These are phyloP conservation scores for Pleurotus pulmonarius DNA, from an alignment of 768 basidiomycete genomes.

Conservation along the genomic window DNA sequence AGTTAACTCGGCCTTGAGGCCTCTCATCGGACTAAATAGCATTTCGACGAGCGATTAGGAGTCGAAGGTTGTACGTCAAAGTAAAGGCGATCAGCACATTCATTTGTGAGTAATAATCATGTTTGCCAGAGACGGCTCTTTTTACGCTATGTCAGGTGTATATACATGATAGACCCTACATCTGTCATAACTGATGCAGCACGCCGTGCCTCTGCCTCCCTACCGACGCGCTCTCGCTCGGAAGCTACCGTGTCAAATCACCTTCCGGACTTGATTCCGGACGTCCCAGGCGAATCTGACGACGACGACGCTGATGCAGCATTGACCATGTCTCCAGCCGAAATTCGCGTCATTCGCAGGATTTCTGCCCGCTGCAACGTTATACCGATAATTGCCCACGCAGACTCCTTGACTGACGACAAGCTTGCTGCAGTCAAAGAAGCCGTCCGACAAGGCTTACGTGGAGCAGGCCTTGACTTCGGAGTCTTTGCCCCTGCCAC, in stretches of 20 bases:
- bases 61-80: conserved; percentile 84
- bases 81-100: conserved; percentile 86
- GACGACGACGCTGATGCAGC: conserved; percentile 46
- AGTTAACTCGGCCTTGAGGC: conserved; percentile 14
- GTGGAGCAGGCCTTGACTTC: conserved; percentile 66
- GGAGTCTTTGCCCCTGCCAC: conserved; percentile 62
- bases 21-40: neutral
- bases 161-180: conserved; percentile 81
- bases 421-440: conserved; percentile 66
- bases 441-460: conserved; percentile 64
- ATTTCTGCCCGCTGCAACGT: conserved; percentile 74
- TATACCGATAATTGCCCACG: conserved; percentile 74
- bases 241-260: conserved; percentile 59
- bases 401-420: conserved; percentile 83
- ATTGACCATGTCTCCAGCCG: conserved; percentile 70
- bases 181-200: conserved; percentile 57
- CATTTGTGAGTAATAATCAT: conserved; percentile 59
- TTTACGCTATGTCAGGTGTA: conserved; percentile 46
- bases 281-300: conserved; percentile 47
- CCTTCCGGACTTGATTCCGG: conserved; percentile 50
- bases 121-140: neutral
- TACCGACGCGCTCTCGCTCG: conserved; percentile 52
- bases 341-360: conserved; percentile 75
- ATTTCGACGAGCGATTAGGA: conserved; percentile 65
- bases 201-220: conserved; percentile 43